Conservation (phyloP, 1,139 yeast genomes). For the Diutina ranongensis region DNA sequence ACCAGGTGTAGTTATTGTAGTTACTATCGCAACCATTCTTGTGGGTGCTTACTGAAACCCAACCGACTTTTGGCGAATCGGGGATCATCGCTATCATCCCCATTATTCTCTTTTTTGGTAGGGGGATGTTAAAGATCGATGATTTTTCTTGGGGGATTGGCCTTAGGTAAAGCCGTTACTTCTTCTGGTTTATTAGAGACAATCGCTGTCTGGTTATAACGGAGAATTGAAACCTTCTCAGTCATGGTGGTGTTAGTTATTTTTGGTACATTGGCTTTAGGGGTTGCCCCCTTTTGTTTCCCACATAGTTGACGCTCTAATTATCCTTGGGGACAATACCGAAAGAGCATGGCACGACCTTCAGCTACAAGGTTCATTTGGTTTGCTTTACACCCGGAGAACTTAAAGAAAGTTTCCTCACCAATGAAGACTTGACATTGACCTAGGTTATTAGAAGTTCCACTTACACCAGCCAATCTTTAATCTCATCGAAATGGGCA, state of each 20-base stretch:
- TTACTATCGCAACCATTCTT: constrained; percentile 59
- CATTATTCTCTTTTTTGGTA: constrained; percentile 72
- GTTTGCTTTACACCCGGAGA: too few species aligned
- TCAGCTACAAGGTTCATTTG: too few species aligned
- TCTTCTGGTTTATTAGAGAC: constrained; percentile 78
- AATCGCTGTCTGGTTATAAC: constrained; percentile 60
- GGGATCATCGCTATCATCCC: constrained; percentile 86
- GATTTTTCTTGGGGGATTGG: constrained; percentile 97
- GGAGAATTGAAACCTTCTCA: constrained; percentile 45
- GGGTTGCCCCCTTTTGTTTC: constrained; percentile 87
- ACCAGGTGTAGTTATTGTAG: constrained; percentile 50
- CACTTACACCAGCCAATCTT: too few species aligned
- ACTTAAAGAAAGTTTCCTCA: too few species aligned
- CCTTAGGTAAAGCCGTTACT: constrained; percentile 84
- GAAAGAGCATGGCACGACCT: too few species aligned
- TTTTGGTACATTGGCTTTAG: constrained; percentile 68
- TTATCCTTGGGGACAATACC: too few species aligned
- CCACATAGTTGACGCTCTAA: constrained; percentile 91
- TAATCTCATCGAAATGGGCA: too few species aligned
- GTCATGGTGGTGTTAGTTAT: constrained; percentile 59
- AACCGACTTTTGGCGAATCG: constrained; percentile 70
- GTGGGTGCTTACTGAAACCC: constrained; percentile 65
- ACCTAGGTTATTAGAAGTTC: too few species aligned
- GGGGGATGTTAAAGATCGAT: constrained; percentile 71
- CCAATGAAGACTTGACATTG: too few species aligned